Conservation (phyloP, 257 asterid genomes). For the Nicotiana paniculata region DNA sequence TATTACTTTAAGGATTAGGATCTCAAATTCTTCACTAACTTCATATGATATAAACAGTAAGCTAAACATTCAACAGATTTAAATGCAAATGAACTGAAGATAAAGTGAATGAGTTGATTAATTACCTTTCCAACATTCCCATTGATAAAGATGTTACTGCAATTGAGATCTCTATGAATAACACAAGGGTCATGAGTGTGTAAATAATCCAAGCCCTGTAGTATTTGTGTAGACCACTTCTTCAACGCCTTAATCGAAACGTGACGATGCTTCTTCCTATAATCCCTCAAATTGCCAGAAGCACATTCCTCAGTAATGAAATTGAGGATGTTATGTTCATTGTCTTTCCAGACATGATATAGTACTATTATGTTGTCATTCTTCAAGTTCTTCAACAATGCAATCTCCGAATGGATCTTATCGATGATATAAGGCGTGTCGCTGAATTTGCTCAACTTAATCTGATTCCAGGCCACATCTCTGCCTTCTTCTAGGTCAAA, state of each 20-base stretch:
- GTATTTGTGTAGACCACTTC: conserved; percentile 26
- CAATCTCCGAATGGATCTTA: conserved; percentile 4
- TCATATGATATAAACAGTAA: neutral
- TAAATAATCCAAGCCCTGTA: conserved; percentile 24
- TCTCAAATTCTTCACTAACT: neutral
- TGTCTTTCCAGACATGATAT: conserved; percentile 15
- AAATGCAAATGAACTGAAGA: neutral
- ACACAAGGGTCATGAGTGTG: conserved; percentile 29
- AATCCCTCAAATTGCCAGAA: conserved; percentile 23
- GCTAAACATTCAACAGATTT: neutral
- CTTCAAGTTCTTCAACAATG: conserved; percentile 5
- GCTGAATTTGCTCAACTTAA: conserved; percentile 9
- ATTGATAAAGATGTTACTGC: conserved; percentile 30
- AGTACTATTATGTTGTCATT: conserved; percentile 14
- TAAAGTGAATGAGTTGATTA: neutral
- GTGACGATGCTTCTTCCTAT: conserved; percentile 27
- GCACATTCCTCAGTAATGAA: conserved; percentile 27
- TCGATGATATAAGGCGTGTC: neutral
- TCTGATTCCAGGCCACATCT: conserved; percentile 18
- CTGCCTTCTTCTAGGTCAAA: conserved; percentile 16
- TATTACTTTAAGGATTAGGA: neutral
- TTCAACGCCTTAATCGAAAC: conserved; percentile 25
- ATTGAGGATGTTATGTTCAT: conserved; percentile 8
- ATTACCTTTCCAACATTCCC: conserved; percentile 28
- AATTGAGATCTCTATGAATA: conserved; percentile 28